Evolutionary conservation across 495 filamentous ascomycete genomes (phyloP).

Genomic region (Saxophila tyrrhenica): DNA sequence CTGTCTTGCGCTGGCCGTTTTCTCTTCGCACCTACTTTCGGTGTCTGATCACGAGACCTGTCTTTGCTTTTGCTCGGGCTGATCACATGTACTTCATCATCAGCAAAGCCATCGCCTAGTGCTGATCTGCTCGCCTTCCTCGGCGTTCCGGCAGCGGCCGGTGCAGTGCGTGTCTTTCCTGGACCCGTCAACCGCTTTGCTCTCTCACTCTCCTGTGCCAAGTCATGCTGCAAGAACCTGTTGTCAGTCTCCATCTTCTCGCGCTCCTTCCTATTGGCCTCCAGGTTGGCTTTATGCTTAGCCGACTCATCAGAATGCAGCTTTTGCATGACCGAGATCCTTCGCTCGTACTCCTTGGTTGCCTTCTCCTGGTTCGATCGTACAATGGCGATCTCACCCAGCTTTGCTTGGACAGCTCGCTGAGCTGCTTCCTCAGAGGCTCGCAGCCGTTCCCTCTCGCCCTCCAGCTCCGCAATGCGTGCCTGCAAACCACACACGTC

Average conservation of each 20-base stretch:
- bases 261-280: conserved; percentile 42
- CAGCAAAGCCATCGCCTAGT: conserved; percentile 61
- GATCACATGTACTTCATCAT: conserved; percentile 51
- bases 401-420: conserved; percentile 40
- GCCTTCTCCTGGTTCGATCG: conserved; percentile 50
- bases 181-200: conserved; percentile 27
- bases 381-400: conserved; percentile 58
- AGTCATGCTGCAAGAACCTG: conserved; percentile 53
- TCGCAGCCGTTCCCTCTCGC: conserved; percentile 39
- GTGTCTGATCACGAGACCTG: conserved; percentile 36
- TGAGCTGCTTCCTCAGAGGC: conserved; percentile 40
- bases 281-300: conserved; percentile 45
- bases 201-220: conserved; percentile 45
- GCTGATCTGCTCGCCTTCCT: conserved; percentile 44
- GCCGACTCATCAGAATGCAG: conserved; percentile 43
- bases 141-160: conserved; percentile 42
- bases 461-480: conserved; percentile 42
- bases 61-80: conserved; percentile 45
- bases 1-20: conserved; percentile 48
- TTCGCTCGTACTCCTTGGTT: conserved; percentile 44
- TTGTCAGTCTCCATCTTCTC: conserved; percentile 54
- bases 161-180: conserved; percentile 25
- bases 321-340: conserved; percentile 41
- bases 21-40: conserved; percentile 50
- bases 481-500: conserved; percentile 25